These are phyloP conservation scores for Pseudozyma flocculosa DNA, from an alignment of 1,284 basidiomycete species.

Conservation along the genomic window DNA sequence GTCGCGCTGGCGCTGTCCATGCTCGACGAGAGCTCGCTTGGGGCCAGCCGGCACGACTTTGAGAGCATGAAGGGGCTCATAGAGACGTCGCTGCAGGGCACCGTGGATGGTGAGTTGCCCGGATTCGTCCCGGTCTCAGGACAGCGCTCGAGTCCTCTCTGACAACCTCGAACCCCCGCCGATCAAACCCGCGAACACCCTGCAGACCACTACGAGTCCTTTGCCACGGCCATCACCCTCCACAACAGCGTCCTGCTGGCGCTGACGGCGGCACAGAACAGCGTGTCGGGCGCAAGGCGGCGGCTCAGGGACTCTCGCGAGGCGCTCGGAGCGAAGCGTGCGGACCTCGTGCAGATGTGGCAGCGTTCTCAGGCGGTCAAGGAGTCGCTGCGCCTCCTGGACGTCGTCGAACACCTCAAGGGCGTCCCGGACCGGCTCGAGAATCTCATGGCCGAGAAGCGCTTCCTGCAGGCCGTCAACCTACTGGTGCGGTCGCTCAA, in stretches of 20 bases:
- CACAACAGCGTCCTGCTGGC: slow-evolving; percentile 51
- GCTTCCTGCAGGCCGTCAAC: slow-evolving; percentile 83
- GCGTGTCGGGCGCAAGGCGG: slow-evolving; percentile 38
- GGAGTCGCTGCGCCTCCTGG: slow-evolving; percentile 50
- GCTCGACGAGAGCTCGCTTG: slow-evolving; percentile 50
- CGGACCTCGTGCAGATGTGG: slow-evolving; percentile 58
- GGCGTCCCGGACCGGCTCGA: slow-evolving; percentile 89
- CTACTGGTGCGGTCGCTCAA: slow-evolving; percentile 86
- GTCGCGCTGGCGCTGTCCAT: slow-evolving; percentile 50
- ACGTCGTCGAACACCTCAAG: slow-evolving; percentile 67
- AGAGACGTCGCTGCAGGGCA: slow-evolving; percentile 51
- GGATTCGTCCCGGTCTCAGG: no score
- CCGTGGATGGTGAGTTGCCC: slow-evolving; percentile 36
- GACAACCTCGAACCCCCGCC: no score
- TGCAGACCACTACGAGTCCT: slow-evolving; percentile 54
- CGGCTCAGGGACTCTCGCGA: slow-evolving; percentile 50
- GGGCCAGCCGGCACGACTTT: slow-evolving; percentile 42
- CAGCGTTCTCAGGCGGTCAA: slow-evolving; percentile 52
- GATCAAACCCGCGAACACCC: no score
- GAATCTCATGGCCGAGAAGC: slow-evolving; percentile 91
- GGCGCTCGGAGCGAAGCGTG: slow-evolving; percentile 51
- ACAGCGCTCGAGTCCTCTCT: no score
- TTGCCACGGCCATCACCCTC: slow-evolving; percentile 56
- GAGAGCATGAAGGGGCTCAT: slow-evolving; percentile 46
- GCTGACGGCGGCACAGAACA: slow-evolving; percentile 42